Base-by-base conservation (phyloP, 2,329 filamentous ascomycete species). In the Rhynchosporium graminicola region DNA sequence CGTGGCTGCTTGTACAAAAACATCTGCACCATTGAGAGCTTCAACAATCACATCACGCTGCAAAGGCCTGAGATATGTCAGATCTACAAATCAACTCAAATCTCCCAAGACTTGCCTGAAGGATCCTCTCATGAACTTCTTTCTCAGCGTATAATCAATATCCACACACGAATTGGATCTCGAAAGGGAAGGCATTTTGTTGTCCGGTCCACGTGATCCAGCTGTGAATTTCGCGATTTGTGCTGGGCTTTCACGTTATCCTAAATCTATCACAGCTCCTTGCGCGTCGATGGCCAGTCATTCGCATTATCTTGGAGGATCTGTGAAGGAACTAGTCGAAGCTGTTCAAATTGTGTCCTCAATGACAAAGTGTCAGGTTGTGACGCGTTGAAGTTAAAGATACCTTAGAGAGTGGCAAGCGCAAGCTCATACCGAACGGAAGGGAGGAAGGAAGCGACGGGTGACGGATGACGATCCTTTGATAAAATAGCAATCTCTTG, bases 1-100 rank as follows among this genome's bases (percentile, higher is more conserved):
- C 3, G 90, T 93, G 60, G 90, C 90, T 52, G 94, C 94, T 76
- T 97, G 94, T 0, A 98, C 83, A 73, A 96, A 97, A 48, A 98
- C 89, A 87, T 98, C 94, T 66, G 93, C 83, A 15, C 91, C 89
- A 61, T 89, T 85, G 8, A 97, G 81, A 2, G 91, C 90, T 7
- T 91, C 90, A 62, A 83, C 81, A 60, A 98, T 94, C 61, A 97
- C 92, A 72, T 98, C 92, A 63, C 91, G 86, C 74, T 97, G 94
- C 43, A 90, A 80, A 10, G 92, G 92, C 69, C 92, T 92, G 64
- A 20, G 20, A 64, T 47, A 31, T 12, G 29, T 70, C 13, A 72
- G 63, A 36, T 36, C 61, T 20, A 33, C 13, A 13, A 4, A n/a
- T 9, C 4, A 1, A 31, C 4, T 10, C 15, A 13, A 9, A 26